These are phyloP conservation scores for Flaveria linearis DNA, from an alignment of 129 eudicot genomes.

Conservation along the genomic window DNA sequence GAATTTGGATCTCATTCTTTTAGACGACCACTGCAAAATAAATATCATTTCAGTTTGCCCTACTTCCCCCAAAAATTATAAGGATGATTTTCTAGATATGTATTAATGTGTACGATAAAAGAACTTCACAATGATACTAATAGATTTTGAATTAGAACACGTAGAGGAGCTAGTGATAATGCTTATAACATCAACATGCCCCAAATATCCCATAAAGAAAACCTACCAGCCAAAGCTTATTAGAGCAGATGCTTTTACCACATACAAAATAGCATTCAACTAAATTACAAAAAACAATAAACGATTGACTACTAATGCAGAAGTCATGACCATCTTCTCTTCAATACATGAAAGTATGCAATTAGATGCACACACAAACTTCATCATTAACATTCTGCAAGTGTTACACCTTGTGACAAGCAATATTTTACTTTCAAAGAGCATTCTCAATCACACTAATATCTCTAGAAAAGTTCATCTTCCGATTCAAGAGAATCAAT, in stretches of 20 bases:
- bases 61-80: background rate
- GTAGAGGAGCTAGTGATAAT: constrained; percentile 93
- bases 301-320: background rate
- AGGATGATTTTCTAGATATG: background rate
- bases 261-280: constrained; percentile 47
- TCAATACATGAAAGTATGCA: background rate
- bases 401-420: constrained; percentile 8
- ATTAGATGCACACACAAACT: too few species aligned
- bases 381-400: too few species aligned
- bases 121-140: background rate
- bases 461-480: background rate
- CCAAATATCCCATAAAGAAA: constrained; percentile 92
- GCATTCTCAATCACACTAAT: constrained; percentile 1
- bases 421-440: background rate
- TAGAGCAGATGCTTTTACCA: constrained; percentile 84
- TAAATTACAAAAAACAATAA: background rate
- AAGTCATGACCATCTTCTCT: constrained; percentile 1
- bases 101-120: too few species aligned
- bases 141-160: constrained; percentile 2
- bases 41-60: background rate
- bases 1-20: too few species aligned
- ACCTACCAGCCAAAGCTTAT: constrained; percentile 80
- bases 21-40: background rate
- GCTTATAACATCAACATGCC: constrained; percentile 90
- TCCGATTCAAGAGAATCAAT: too few species aligned